Conservation (phyloP, 495 filamentous ascomycete species). For the Lophiostoma macrostomum region DNA sequence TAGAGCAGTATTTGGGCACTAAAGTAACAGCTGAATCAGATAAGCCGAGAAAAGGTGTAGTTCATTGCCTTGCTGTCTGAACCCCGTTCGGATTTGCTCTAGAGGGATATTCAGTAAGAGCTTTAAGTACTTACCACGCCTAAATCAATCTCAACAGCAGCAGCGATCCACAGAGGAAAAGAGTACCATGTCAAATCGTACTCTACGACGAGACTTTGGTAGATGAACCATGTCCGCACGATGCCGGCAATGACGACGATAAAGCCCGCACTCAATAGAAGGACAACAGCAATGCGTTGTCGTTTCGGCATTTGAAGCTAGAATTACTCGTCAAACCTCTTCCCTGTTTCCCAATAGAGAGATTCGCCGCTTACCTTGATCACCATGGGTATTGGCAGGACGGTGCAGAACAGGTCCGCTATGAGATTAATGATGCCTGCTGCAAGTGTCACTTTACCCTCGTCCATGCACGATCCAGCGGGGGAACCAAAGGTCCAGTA, state of each 20-base stretch:
- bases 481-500: slow-evolving; percentile 37
- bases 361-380: slow-evolving; percentile 37
- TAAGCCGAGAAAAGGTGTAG: too few species aligned
- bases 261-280: slow-evolving; percentile 58
- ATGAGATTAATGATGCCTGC: slow-evolving; percentile 58
- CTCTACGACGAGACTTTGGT: slow-evolving; percentile 48
- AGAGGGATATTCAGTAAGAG: too few species aligned
- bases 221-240: slow-evolving; percentile 54
- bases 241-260: slow-evolving; percentile 57
- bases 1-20: too few species aligned
- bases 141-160: slow-evolving; percentile 56
- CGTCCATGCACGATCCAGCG: slow-evolving; percentile 50
- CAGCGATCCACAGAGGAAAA: slow-evolving; percentile 53
- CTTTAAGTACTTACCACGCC: slow-evolving; percentile 61
- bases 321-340: neutral
- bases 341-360: neutral
- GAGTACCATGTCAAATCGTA: slow-evolving; percentile 55
- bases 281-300: slow-evolving; percentile 55
- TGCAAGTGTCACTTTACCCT: slow-evolving; percentile 49
- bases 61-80: too few species aligned
- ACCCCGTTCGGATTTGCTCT: too few species aligned
- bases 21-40: too few species aligned
- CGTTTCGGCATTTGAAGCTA: slow-evolving; percentile 52
- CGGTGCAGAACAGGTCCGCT: slow-evolving; percentile 56
- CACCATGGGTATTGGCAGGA: slow-evolving; percentile 59